These are phyloP conservation scores for Limtongia smithiae DNA, from an alignment of 805 yeast genomes.

Conservation along the genomic window DNA sequence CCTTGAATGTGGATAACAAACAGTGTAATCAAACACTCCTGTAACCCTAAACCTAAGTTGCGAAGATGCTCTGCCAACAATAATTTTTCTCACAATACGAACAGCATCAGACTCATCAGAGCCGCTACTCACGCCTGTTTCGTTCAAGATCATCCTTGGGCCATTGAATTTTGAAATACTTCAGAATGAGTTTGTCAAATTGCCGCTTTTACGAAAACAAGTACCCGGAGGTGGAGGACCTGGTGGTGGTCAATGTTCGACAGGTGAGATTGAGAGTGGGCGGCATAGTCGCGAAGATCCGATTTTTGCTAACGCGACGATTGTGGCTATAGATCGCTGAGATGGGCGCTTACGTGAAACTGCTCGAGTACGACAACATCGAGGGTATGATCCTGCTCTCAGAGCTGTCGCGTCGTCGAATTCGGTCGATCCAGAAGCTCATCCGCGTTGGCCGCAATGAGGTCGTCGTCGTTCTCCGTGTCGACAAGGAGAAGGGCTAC, in stretches of 20 bases:
- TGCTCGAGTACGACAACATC: constrained; percentile 93
- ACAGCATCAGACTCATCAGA: no score
- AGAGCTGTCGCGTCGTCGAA: constrained; percentile 97
- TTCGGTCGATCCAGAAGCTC: constrained; percentile 93
- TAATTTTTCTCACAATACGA: no score
- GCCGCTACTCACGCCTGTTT: no score
- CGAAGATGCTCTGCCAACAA: no score
- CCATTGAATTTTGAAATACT: no score
- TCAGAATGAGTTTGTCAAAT: constrained; percentile 71
- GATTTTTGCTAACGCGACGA: not conserved
- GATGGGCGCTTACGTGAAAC: constrained; percentile 98
- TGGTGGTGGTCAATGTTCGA: constrained; percentile 97
- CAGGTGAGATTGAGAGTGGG: constrained; percentile 41
- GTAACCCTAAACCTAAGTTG: no score
- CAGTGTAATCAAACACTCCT: no score
- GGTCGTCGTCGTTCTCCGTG: constrained; percentile 96
- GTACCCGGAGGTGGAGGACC: constrained; percentile 98
- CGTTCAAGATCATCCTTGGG: no score
- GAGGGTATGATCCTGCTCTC: constrained; percentile 97
- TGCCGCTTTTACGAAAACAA: constrained; percentile 98
- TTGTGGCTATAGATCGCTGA: constrained; percentile 63
- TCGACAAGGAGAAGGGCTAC: constrained; percentile 97
- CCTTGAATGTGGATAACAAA: no score
- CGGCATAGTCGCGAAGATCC: not conserved
- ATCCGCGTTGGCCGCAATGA: constrained; percentile 98